These are phyloP conservation scores for Eucalyptus pauciflora DNA, from an alignment of 345 rosid genomes.

Conservation along the genomic window DNA sequence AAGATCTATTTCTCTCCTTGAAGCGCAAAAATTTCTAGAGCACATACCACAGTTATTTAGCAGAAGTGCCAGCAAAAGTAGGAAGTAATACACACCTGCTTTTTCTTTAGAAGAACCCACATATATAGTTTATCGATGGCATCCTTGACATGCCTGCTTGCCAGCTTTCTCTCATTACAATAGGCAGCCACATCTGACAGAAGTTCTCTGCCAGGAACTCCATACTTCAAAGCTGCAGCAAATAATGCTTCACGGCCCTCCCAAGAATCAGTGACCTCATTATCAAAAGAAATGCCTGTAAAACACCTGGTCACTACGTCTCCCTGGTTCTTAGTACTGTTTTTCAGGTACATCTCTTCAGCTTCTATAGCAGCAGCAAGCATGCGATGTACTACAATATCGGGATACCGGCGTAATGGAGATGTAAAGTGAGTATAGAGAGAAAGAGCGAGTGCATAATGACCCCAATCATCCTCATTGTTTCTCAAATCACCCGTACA, in stretches of 20 bases:
- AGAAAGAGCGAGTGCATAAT: slow-evolving; percentile 80
- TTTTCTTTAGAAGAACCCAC: slow-evolving; percentile 73
- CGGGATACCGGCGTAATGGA: slow-evolving; percentile 84
- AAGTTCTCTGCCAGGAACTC: slow-evolving; percentile 34
- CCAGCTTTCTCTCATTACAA: slow-evolving; percentile 61
- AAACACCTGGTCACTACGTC: slow-evolving; percentile 22
- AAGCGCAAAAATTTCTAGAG: background rate
- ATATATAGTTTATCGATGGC: slow-evolving; percentile 70
- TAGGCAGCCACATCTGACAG: slow-evolving; percentile 49
- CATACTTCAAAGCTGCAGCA: slow-evolving; percentile 48
- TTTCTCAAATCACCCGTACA: slow-evolving; percentile 61
- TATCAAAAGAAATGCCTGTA: slow-evolving; percentile 47
- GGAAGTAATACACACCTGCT: slow-evolving; percentile 25
- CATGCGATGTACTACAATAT: slow-evolving; percentile 80
- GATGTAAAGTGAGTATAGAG: slow-evolving; percentile 90
- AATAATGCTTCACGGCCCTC: slow-evolving; percentile 50
- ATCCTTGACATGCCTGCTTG: slow-evolving; percentile 68
- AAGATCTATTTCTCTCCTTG: background rate
- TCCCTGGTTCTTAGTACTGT: background rate
- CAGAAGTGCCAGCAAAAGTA: background rate
- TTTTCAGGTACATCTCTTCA: slow-evolving; percentile 33
- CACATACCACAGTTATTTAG: background rate
- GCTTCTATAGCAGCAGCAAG: slow-evolving; percentile 81
- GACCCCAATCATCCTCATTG: slow-evolving; percentile 51
- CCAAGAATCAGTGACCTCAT: slow-evolving; percentile 40